A percentile compares a stretch with the other conserved stretches of the same genome.
Evolutionary conservation across 306 rosid species (phyloP).

Genomic region (Citrullus mucosospermus): DNA sequence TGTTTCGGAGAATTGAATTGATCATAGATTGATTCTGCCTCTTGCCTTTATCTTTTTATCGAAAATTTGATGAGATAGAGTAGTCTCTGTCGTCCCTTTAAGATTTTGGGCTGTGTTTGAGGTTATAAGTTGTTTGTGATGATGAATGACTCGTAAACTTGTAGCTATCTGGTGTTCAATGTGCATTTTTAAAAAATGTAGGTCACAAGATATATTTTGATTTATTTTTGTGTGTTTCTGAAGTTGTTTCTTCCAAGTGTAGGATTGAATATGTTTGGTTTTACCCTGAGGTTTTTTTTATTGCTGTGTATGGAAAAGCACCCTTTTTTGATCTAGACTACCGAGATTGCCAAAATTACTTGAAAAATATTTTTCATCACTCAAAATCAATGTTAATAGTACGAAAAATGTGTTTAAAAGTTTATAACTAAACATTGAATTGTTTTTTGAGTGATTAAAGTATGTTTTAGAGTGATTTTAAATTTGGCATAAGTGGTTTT

Average conservation of each 20-base stretch:
- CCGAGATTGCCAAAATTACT: too few species aligned
- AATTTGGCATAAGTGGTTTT: too few species aligned
- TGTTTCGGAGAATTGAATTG: neutral
- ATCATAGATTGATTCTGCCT: neutral
- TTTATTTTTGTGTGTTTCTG: neutral
- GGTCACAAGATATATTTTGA: neutral
- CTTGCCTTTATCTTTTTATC: neutral
- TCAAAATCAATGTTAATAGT: too few species aligned
- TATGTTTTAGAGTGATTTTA: too few species aligned
- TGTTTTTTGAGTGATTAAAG: too few species aligned
- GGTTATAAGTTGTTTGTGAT: neutral
- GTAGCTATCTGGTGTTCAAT: neutral
- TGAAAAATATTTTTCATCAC: too few species aligned
- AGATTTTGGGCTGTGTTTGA: neutral
- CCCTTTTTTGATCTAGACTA: too few species aligned
- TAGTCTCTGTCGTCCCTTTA: neutral
- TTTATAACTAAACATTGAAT: too few species aligned
- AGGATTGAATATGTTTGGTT: neutral
- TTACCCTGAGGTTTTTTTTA: neutral
- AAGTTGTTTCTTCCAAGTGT: neutral
- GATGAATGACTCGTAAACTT: neutral
- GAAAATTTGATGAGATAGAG: neutral
- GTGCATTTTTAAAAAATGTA: neutral
- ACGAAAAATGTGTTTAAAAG: too few species aligned
- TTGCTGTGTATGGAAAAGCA: neutral